Percentiles rank a stretch among this genome's conserved stretches.
Evolutionary conservation across 2,329 filamentous ascomycete species (phyloP).

Genomic region (Fusarium avenaceum): DNA sequence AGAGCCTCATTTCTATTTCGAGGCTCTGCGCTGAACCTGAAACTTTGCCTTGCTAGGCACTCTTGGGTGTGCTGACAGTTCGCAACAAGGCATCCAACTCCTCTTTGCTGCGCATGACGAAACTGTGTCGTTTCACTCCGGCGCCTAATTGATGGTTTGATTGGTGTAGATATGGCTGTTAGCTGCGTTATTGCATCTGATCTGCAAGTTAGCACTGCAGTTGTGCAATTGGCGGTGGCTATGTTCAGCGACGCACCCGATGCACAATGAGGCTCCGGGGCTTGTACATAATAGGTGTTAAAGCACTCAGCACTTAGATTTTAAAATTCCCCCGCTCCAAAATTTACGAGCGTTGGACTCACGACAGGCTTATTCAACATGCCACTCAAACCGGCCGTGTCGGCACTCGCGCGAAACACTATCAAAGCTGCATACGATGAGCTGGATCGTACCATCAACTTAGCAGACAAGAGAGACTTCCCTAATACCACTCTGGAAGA

Average conservation of each 20-base stretch:
- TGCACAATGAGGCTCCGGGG: slow-evolving; percentile 1
- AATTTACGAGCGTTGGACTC: no score
- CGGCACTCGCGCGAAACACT: slow-evolving; percentile 17
- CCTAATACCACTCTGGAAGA: background rate
- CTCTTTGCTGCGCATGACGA: no score
- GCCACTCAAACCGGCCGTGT: slow-evolving; percentile 19
- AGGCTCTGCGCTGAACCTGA: background rate
- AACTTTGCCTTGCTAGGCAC: background rate
- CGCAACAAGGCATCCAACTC: background rate
- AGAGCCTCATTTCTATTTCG: background rate
- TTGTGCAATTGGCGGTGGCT: slow-evolving; percentile 13
- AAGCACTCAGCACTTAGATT: no score
- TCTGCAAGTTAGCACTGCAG: background rate
- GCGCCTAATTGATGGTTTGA: no score
- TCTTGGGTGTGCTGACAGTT: background rate
- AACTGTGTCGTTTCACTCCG: no score
- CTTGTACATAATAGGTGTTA: background rate
- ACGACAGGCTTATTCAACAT: slow-evolving; percentile 5
- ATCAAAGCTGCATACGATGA: slow-evolving; percentile 26
- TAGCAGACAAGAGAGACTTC: slow-evolving; percentile 19
- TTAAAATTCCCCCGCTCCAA: no score
- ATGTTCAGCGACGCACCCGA: background rate
- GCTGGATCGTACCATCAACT: slow-evolving; percentile 14
- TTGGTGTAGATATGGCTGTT: background rate
- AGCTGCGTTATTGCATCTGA: background rate